These are phyloP conservation scores for Aspergillus persii DNA, from an alignment of 2,329 filamentous ascomycete species.

Conservation along the genomic window DNA sequence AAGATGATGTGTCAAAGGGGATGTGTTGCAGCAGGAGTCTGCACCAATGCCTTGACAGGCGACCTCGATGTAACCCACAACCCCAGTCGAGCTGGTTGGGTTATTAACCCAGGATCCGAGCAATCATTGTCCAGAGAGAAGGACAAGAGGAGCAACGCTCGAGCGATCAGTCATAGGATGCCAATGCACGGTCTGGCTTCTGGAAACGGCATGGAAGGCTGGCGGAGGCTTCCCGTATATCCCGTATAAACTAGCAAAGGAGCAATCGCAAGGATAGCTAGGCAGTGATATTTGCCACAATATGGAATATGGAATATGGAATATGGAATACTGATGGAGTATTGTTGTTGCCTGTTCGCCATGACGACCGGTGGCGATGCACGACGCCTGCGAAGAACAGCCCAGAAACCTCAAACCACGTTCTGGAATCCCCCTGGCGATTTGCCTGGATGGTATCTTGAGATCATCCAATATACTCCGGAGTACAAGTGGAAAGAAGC, in stretches of 20 bases:
- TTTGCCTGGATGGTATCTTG: background rate
- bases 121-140: background rate
- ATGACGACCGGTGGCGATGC: constrained; percentile 12
- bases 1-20: constrained; percentile 3
- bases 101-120: background rate
- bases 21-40: background rate
- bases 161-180: background rate
- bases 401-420: background rate
- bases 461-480: no score
- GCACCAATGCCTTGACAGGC: background rate
- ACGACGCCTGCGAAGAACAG: background rate
- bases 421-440: background rate
- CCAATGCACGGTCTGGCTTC: background rate
- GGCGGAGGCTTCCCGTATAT: no score
- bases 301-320: no score
- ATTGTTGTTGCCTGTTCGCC: constrained; percentile 17
- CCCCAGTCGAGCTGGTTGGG: background rate
- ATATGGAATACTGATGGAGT: background rate
- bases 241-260: background rate
- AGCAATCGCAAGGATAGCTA: background rate
- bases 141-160: background rate
- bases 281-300: no score
- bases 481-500: no score
- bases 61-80: background rate
- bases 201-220: background rate